Conservation (phyloP, 2,329 filamentous ascomycete genomes). For the Cercospora citrullina region DNA sequence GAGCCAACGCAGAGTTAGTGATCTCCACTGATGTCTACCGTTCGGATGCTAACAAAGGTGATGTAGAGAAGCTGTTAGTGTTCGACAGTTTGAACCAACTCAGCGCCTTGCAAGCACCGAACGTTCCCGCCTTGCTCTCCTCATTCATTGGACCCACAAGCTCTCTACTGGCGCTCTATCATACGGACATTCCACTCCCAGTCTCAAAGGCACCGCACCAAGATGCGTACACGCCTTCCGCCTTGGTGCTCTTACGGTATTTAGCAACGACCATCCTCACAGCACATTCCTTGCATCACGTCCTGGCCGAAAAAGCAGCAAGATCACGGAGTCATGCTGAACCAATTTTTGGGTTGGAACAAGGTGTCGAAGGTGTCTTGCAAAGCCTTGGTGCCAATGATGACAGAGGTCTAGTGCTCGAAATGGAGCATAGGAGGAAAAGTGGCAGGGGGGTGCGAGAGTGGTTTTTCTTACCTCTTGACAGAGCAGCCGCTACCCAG, state of each 20-base stretch:
- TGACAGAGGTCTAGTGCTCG: constrained; percentile 65
- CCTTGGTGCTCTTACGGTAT: constrained; percentile 73
- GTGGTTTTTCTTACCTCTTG: constrained; percentile 57
- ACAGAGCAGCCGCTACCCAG: constrained; percentile 22
- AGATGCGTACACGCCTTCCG: constrained; percentile 63
- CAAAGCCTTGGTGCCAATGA: constrained; percentile 63
- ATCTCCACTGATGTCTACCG: too few species aligned
- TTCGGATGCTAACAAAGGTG: background rate
- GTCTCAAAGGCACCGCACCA: constrained; percentile 17
- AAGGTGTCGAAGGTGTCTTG: constrained; percentile 76
- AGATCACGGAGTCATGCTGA: constrained; percentile 71
- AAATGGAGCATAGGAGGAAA: constrained; percentile 82
- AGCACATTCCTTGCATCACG: constrained; percentile 70
- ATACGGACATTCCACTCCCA: constrained; percentile 70
- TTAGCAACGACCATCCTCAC: constrained; percentile 85
- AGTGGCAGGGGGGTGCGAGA: constrained; percentile 78
- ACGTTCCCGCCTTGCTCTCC: constrained; percentile 68
- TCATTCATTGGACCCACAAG: constrained; percentile 65
- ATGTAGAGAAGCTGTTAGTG: constrained; percentile 66
- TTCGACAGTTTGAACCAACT: constrained; percentile 78
- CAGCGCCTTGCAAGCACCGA: constrained; percentile 55
- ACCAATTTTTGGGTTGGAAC: constrained; percentile 75
- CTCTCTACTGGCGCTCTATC: constrained; percentile 78
- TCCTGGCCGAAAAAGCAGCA: constrained; percentile 72
- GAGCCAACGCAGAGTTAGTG: constrained; percentile 28